Evolutionary conservation across 1,284 basidiomycete genomes (phyloP).

Genomic region (Athelia sp.): DNA sequence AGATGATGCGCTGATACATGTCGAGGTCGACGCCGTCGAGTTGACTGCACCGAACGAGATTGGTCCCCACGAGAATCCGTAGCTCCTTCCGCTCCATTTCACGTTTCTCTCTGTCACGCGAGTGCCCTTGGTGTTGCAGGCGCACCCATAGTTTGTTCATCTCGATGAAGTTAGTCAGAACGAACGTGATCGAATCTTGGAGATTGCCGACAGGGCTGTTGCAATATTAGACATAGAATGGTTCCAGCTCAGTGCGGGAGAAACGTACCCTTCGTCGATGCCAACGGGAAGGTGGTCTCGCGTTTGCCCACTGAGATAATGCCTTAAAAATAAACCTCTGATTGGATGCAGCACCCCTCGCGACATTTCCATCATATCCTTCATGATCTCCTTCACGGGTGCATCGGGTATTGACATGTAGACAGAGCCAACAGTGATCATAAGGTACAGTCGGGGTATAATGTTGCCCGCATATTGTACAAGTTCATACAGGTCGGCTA

Average conservation of each 20-base stretch:
- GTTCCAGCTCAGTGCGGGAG: neutral
- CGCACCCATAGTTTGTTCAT: conserved; percentile 99
- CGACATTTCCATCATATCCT: conserved; percentile 99
- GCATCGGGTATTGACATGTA: conserved; percentile 97
- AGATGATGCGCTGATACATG: conserved; percentile 80
- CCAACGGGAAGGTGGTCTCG: conserved; percentile 91
- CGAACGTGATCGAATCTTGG: conserved; percentile 90
- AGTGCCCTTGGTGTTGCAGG: conserved; percentile 93
- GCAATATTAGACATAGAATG: conserved; percentile 7
- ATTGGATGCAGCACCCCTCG: conserved; percentile 92
- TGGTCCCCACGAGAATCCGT: conserved; percentile 92
- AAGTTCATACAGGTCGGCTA: conserved; percentile 95
- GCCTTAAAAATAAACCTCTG: conserved; percentile 86
- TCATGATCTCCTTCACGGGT: conserved; percentile 97
- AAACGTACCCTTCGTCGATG: conserved; percentile 68
- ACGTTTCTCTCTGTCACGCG: conserved; percentile 90
- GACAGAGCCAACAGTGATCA: conserved; percentile 97
- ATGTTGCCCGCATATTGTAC: conserved; percentile 97
- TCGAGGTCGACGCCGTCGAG: conserved; percentile 91
- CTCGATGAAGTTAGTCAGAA: conserved; percentile 95
- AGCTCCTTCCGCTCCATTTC: conserved; percentile 91
- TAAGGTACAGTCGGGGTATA: conserved; percentile 90
- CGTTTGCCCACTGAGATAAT: conserved; percentile 94
- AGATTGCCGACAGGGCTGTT: conserved; percentile 79
- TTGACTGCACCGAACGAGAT: conserved; percentile 89